Evolutionary conservation across 768 basidiomycete genomes (phyloP), one percentile per base, ranked within the genome.

Genomic region (Dioszegia crocea): DNA sequence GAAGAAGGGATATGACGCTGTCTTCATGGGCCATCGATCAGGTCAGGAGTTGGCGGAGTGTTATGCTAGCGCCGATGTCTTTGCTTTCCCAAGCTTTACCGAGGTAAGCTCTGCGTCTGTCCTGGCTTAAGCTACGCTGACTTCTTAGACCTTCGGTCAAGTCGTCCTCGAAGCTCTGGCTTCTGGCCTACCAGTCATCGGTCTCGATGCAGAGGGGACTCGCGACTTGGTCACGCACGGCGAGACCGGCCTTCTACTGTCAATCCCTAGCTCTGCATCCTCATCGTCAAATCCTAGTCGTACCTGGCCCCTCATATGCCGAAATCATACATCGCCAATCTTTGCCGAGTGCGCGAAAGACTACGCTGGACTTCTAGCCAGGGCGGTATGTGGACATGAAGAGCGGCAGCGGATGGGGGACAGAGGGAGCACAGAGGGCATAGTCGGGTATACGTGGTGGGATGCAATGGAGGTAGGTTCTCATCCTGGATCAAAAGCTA

Each of bases 131-230:
- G 54, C 11, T 19, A 6, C 14, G 38, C 56, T 39, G 45, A 48
- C 12, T 29, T 0, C 21, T 14, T 38, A 73, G 74, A 74, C 74
- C 14, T 74, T 76, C 48, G 75, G 81, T 17, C 81, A 82, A 58
- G 80, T 81, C 39, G 80, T 81, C 8, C 63, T 78, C 1, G 80
- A 82, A 63, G 80, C 78, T 8, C 73, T 80, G 21, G 80, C 80
- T 0, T 79, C 79, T 26, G 80, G 80, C 2, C 60, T 82, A 31
- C 80, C 81, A 0, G 79, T 82, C 29, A 74, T 80, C 36, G 80
- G 80, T 1, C 73, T 81, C 11, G 72, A 78, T 23, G 80, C 80
- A 3, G 79, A 80, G 49, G 80, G 76, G 6, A 68, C 82, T 60
- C 53, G 84, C 8, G 77, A 78, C 54, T 66, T 78, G 1, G 77